These are phyloP conservation scores for Nitzschia inconspicua DNA, from an alignment of 108 stramenopile species.

Conservation along the genomic window DNA sequence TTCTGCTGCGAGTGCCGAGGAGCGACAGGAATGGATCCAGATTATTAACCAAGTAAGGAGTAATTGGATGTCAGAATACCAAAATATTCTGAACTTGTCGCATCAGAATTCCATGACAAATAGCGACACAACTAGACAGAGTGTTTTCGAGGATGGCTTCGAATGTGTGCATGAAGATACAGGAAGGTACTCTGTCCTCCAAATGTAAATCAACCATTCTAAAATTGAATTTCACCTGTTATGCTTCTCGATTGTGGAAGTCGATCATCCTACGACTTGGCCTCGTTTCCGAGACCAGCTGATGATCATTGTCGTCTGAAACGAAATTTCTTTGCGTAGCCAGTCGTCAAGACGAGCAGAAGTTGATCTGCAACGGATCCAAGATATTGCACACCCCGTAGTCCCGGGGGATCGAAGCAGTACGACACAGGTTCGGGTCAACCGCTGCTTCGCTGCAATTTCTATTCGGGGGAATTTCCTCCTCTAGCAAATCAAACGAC, in stretches of 20 bases:
- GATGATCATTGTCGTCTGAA: no score
- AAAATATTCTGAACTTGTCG: no score
- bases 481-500: constrained; percentile 37
- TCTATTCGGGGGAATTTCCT: constrained; percentile 16
- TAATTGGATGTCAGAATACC: neutral
- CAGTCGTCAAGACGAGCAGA: no score
- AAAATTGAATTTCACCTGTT: no score
- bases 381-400: constrained; percentile 23
- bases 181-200: no score
- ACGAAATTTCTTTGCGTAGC: no score
- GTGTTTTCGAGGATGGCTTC: neutral
- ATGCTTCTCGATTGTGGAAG: no score
- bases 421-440: constrained; percentile 13
- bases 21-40: constrained; percentile 24
- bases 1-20: constrained; percentile 7
- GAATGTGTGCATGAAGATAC: neutral
- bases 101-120: no score
- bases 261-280: no score
- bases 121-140: neutral
- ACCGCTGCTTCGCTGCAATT: constrained; percentile 34
- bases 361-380: constrained; percentile 1
- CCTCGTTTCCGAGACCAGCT: no score
- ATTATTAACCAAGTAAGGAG: constrained; percentile 5
- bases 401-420: neutral
- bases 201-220: no score